Base-by-base conservation (phyloP, 2,329 filamentous ascomycete genomes). In the Scedosporium apiospermum region DNA sequence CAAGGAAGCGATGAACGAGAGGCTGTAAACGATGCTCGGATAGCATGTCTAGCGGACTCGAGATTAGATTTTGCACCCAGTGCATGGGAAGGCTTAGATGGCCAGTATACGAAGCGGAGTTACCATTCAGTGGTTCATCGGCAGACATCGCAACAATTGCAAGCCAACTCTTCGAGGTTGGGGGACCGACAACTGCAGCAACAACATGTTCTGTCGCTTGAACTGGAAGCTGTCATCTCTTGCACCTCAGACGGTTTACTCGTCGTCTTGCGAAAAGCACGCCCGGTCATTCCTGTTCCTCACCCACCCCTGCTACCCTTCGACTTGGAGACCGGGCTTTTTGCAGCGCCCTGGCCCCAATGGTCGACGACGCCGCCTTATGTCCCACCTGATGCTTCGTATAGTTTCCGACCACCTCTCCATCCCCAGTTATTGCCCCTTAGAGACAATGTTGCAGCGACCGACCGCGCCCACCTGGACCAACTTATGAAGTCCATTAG, bases 221-320 rank as follows among this genome's bases (percentile, higher is more conserved):
- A 96, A 74, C 77, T 96, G 3, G 91, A 96, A 75, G 91, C 91
- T 2, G 90, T 96, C n/a, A 87, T 96, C 4, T 96, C 91, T 0
- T 96, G 91, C 74, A 91, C 91, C 2, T 96, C 91, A 0, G 91
- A 96, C 71, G 91, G 91, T 0, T 78, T 96, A 0, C 90, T 96
- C 2, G 90, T 96, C 6, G 87, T 93, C 59, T 77, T 96, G 14
- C 84, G 91, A 63, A 85, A 83, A 66, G 91, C 91, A 26, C 83
- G 89, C 27, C 87, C 90, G 3, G 80, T 85, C 6, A 85, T 92
- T 57, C 88, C 88, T 3, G 77, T 78, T 12, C 74, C 81, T 3
- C 78, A 85, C 62, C 79, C 80, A 7, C 78, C 82, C 12, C 71
- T 75, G 27, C 70, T 78, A 3, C 79, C 73, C 42, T 74, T 76